Evolutionary conservation across 331 rosid genomes (phyloP).

Genomic region (Dryas integrifolia): DNA sequence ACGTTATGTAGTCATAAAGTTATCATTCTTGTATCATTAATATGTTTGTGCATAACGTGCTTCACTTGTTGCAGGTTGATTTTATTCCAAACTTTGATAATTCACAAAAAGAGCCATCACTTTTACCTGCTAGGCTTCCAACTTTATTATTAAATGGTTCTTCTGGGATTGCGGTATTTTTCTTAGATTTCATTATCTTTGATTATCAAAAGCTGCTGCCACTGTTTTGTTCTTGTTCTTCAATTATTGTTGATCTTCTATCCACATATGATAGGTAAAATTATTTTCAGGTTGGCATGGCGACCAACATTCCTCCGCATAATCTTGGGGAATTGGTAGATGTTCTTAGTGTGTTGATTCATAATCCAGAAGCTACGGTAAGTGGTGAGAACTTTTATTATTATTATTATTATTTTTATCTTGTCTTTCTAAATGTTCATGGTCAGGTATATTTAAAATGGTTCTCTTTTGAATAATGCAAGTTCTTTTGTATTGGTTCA

Average conservation of each 20-base stretch:
- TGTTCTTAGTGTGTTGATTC: constrained; percentile 78
- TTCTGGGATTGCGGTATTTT: constrained; percentile 94
- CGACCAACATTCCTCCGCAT: constrained; percentile 97
- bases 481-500: not conserved
- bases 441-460: not conserved
- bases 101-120: constrained; percentile 89
- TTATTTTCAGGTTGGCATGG: constrained; percentile 88
- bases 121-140: constrained; percentile 94
- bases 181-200: not conserved
- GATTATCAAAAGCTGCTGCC: constrained; percentile 13
- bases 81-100: constrained; percentile 87
- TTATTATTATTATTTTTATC: not conserved
- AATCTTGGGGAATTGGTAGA: constrained; percentile 95
- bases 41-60: constrained; percentile 17
- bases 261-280: constrained; percentile 16
- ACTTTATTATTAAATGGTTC: constrained; percentile 86
- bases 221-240: not conserved
- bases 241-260: constrained; percentile 9
- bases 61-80: constrained; percentile 64
- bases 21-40: constrained; percentile 20
- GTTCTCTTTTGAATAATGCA: not conserved
- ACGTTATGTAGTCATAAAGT: constrained; percentile 17
- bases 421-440: not conserved
- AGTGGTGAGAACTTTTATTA: constrained; percentile 28
- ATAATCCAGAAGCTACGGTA: constrained; percentile 93